A percentile compares a stretch with the other conserved stretches of the same genome.
Conservation (phyloP, 805 yeast species). For the Torulaspora franciscae region DNA sequence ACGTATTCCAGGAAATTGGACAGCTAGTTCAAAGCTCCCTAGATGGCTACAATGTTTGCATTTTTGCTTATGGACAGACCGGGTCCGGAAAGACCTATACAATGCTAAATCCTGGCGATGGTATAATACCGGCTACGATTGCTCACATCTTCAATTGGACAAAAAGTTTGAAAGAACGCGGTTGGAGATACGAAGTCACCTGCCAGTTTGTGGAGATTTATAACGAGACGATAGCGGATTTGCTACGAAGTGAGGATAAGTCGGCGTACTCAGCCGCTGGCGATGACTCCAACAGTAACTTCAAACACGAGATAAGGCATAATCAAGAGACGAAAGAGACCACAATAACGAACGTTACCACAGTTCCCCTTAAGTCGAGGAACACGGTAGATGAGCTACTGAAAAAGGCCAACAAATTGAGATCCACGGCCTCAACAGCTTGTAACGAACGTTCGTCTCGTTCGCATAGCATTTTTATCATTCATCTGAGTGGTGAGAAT, state of each 20-base stretch:
- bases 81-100: slow-evolving; percentile 94
- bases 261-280: slow-evolving; percentile 5
- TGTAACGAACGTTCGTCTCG: slow-evolving; percentile 84
- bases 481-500: slow-evolving; percentile 56
- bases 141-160: slow-evolving; percentile 61
- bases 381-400: slow-evolving; percentile 49
- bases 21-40: slow-evolving; percentile 80
- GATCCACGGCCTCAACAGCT: slow-evolving; percentile 77
- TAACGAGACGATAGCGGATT: slow-evolving; percentile 74
- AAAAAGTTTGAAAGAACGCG: slow-evolving; percentile 43
- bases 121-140: slow-evolving; percentile 77
- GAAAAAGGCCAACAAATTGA: slow-evolving; percentile 49
- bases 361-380: slow-evolving; percentile 43
- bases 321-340: slow-evolving; percentile 53
- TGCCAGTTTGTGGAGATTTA: slow-evolving; percentile 88
- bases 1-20: slow-evolving; percentile 77
- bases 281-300: slow-evolving; percentile 16
- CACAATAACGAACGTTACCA: slow-evolving; percentile 53
- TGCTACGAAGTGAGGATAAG: slow-evolving; percentile 38
- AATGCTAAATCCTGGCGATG: slow-evolving; percentile 67
- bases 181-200: slow-evolving; percentile 57
- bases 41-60: slow-evolving; percentile 88
- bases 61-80: slow-evolving; percentile 96
- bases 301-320: slow-evolving; percentile 67
- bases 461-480: slow-evolving; percentile 78